These are phyloP conservation scores for Gentiana straminea DNA, from an alignment of 257 asterid species.

Conservation along the genomic window DNA sequence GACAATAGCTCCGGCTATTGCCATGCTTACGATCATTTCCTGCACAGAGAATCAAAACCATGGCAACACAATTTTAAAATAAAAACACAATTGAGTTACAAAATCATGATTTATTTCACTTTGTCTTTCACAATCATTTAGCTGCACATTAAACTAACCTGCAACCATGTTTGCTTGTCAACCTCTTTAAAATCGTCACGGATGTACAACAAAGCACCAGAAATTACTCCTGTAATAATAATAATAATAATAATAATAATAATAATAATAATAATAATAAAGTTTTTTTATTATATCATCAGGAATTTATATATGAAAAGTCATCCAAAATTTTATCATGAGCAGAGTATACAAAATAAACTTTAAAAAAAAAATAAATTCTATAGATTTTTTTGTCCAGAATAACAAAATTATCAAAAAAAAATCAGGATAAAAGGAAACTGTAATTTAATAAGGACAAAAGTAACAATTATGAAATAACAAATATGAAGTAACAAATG, in stretches of 20 bases:
- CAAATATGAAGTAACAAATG: too few species aligned
- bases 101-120: too few species aligned
- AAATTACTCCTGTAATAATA: constrained; percentile 32
- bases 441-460: too few species aligned
- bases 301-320: too few species aligned
- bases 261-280: not conserved
- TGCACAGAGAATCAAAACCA: not conserved
- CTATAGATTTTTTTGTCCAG: too few species aligned
- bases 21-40: constrained; percentile 46
- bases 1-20: constrained; percentile 46
- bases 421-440: too few species aligned
- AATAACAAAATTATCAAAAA: too few species aligned
- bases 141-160: constrained; percentile 15
- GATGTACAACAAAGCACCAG: constrained; percentile 42
- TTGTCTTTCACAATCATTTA: too few species aligned
- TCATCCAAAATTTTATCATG: too few species aligned
- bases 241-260: not conserved
- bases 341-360: not conserved
- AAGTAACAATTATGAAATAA: too few species aligned
- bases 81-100: not conserved
- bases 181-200: constrained; percentile 43
- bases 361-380: not conserved
- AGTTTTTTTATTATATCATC: not conserved
- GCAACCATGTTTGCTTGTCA: constrained; percentile 30
- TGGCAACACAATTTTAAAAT: too few species aligned